phyloP scores from a whole-genome alignment of 23 red algal genomes.

The Gracilaria gracilis region DNA sequence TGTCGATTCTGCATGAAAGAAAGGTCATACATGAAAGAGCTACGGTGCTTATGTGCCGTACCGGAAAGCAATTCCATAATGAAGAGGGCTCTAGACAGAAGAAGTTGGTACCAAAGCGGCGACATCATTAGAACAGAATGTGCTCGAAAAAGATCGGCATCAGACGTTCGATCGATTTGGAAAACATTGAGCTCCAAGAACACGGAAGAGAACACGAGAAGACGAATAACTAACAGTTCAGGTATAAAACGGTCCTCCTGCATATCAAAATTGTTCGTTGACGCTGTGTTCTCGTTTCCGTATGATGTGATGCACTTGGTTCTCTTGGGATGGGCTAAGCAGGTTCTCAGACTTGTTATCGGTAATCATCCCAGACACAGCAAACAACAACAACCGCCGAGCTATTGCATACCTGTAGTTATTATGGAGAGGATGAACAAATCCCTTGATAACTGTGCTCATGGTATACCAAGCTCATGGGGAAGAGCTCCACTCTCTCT shows the following conservation, averaged over 20 bases:
- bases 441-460: neutral
- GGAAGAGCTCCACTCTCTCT: neutral
- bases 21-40: neutral
- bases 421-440: conserved; percentile 13
- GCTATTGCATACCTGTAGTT: neutral
- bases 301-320: conserved; percentile 21
- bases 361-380: neutral
- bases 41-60: neutral
- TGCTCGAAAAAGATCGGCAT: neutral
- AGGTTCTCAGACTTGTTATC: neutral
- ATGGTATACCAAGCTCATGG: neutral
- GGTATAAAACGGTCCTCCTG: neutral
- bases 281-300: neutral
- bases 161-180: neutral
- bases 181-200: neutral
- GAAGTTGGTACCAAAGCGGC: neutral
- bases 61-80: neutral
- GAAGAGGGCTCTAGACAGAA: neutral
- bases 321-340: neutral
- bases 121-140: neutral
- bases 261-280: neutral
- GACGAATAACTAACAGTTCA: neutral
- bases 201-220: neutral
- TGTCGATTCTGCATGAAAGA: conserved; percentile 14
- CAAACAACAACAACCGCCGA: neutral